These are phyloP conservation scores for Phialophora macrospora DNA, from an alignment of 2,329 filamentous ascomycete species.

Conservation along the genomic window DNA sequence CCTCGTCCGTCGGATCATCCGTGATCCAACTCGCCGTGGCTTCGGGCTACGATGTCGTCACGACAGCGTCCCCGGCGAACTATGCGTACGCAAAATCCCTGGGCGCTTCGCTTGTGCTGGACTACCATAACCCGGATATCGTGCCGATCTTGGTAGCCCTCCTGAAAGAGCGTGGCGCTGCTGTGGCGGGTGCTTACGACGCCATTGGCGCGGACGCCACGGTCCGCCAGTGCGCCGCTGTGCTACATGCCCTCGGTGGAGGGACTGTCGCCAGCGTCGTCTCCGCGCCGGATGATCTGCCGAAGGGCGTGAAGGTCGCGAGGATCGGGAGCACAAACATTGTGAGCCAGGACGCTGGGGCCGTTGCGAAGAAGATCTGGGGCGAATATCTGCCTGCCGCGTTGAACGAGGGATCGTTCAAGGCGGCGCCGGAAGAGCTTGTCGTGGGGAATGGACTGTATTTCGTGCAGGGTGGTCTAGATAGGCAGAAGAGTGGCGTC, in stretches of 20 bases:
- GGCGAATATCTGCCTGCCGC: slow-evolving; percentile 14
- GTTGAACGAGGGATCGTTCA: slow-evolving; percentile 4
- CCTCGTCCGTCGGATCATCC: slow-evolving; percentile 50
- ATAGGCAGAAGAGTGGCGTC: slow-evolving; percentile 47
- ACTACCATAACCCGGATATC: slow-evolving; percentile 46
- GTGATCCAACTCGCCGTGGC: slow-evolving; percentile 50
- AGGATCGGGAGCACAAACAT: slow-evolving; percentile 52
- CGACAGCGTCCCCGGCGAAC: slow-evolving; percentile 7
- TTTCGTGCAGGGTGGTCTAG: slow-evolving; percentile 45
- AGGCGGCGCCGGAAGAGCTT: neutral
- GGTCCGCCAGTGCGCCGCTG: slow-evolving; percentile 16
- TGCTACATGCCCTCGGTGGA: slow-evolving; percentile 20
- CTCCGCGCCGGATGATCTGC: slow-evolving; percentile 12
- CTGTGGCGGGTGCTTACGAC: slow-evolving; percentile 24
- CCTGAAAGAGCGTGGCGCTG: slow-evolving; percentile 17
- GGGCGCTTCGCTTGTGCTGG: slow-evolving; percentile 52
- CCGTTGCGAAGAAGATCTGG: slow-evolving; percentile 58
- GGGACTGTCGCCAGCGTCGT: slow-evolving; percentile 20
- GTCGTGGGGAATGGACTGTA: slow-evolving; percentile 36
- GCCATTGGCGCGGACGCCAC: slow-evolving; percentile 25
- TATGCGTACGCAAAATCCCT: slow-evolving; percentile 45
- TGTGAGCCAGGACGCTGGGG: slow-evolving; percentile 56
- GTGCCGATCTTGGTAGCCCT: slow-evolving; percentile 26
- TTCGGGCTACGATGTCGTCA: slow-evolving; percentile 50
- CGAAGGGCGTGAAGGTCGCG: slow-evolving; percentile 18